Conservation (phyloP, 169 alveolate species). For the Neospora caninum region DNA sequence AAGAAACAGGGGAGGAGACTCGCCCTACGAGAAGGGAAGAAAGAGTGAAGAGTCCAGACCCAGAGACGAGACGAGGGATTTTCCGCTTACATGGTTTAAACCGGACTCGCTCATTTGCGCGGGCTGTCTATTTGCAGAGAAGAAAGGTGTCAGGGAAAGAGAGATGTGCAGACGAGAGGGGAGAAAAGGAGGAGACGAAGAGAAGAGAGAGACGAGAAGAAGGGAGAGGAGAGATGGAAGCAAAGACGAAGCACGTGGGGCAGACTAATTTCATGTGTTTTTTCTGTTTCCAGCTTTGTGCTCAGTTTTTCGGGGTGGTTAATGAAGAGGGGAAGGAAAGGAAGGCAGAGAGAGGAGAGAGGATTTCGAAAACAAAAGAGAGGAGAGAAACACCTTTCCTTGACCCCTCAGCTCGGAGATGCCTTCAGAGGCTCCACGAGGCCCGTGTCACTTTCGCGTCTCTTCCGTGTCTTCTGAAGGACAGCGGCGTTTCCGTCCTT, state of each 20-base stretch:
- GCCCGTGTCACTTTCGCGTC: too few species aligned
- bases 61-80: not conserved
- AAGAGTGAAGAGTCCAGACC: not conserved
- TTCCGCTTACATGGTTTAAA: not conserved
- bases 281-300: too few species aligned
- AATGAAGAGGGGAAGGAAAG: not conserved
- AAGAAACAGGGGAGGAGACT: not conserved
- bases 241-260: not conserved
- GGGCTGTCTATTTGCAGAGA: not conserved
- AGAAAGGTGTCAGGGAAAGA: not conserved
- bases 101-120: not conserved
- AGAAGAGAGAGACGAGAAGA: not conserved
- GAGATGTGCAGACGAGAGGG: not conserved
- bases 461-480: too few species aligned
- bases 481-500: too few species aligned
- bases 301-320: not conserved
- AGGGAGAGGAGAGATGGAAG: not conserved
- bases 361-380: too few species aligned
- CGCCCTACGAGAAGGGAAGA: not conserved
- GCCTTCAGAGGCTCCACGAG: too few species aligned
- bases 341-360: not conserved
- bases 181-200: not conserved
- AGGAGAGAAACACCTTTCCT: too few species aligned
- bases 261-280: not conserved
- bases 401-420: too few species aligned